Conservation (phyloP, 352 stramenopile species). For the Phytopythium kandeliae region DNA sequence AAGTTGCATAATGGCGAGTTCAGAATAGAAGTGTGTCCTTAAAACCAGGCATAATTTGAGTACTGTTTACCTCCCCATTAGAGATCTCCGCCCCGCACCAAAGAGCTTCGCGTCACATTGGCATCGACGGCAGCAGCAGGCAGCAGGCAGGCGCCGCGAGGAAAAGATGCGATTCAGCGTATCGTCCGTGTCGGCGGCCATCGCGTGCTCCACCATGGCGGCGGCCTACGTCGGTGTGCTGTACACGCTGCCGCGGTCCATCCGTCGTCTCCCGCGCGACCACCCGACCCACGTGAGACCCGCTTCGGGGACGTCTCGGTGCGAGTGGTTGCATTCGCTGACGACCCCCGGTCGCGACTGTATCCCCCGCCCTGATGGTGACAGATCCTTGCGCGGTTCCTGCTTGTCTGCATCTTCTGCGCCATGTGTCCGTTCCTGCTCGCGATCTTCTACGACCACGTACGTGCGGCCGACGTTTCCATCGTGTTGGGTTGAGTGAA, state of each 20-base stretch:
- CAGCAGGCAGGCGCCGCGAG: too few relatives aligned
- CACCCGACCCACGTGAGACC: slow-evolving; percentile 73
- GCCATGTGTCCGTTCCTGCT: slow-evolving; percentile 77
- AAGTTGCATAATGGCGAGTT: too few relatives aligned
- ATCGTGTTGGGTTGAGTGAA: background rate
- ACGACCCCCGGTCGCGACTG: too few relatives aligned
- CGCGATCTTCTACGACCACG: slow-evolving; percentile 78
- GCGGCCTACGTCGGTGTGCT: slow-evolving; percentile 82
- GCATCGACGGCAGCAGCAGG: slow-evolving; percentile 2
- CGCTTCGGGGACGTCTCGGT: background rate
- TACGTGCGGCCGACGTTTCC: slow-evolving; percentile 18
- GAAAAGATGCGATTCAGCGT: slow-evolving; percentile 80
- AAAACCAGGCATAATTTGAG: background rate
- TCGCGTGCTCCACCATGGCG: slow-evolving; percentile 79
- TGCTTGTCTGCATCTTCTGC: slow-evolving; percentile 87
- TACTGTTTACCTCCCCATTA: too few relatives aligned
- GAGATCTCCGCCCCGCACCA: too few relatives aligned
- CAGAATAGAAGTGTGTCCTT: background rate
- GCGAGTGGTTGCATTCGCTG: background rate
- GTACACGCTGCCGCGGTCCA: slow-evolving; percentile 71
- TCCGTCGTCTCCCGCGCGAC: slow-evolving; percentile 73
- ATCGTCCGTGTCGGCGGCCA: slow-evolving; percentile 48
- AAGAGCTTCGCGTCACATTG: slow-evolving; percentile 19
- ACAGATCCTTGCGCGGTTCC: slow-evolving; percentile 82
- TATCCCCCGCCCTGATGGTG: background rate